Conservation (phyloP, 164 flowering plant species). For the Piper longum region DNA sequence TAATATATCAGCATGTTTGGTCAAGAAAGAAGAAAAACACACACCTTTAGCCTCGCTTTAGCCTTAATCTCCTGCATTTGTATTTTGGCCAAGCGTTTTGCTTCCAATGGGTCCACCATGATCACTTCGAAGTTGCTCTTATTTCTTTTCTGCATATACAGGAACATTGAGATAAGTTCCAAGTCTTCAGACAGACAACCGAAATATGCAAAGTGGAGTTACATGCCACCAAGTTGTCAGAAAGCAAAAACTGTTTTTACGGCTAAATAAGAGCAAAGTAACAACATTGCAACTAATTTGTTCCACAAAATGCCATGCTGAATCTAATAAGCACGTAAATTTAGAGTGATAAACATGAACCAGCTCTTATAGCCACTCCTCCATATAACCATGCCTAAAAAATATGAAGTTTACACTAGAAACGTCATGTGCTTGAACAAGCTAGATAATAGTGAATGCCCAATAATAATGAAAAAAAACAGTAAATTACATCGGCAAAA, state of each 20-base stretch:
- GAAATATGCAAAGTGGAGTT: background rate
- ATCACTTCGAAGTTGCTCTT: constrained; percentile 23
- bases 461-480: background rate
- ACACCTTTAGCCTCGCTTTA: constrained; percentile 55
- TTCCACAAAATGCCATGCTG: background rate
- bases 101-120: constrained; percentile 97
- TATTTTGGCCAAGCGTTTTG: constrained; percentile 80
- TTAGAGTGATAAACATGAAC: no score
- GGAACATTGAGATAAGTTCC: background rate
- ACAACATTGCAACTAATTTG: background rate
- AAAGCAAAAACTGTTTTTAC: background rate
- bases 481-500: background rate
- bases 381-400: background rate
- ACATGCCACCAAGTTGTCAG: background rate
- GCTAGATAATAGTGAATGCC: background rate
- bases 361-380: background rate
- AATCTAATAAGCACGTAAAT: background rate
- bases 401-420: background rate
- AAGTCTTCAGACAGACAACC: background rate
- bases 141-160: background rate
- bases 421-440: background rate
- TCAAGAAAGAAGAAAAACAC: constrained; percentile 1
- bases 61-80: constrained; percentile 66
- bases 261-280: background rate
- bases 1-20: background rate